Percentiles rank a stretch among this genome's conserved stretches.
Conservation (phyloP, 2,329 filamentous ascomycete genomes). For the Neonectria faginata region DNA sequence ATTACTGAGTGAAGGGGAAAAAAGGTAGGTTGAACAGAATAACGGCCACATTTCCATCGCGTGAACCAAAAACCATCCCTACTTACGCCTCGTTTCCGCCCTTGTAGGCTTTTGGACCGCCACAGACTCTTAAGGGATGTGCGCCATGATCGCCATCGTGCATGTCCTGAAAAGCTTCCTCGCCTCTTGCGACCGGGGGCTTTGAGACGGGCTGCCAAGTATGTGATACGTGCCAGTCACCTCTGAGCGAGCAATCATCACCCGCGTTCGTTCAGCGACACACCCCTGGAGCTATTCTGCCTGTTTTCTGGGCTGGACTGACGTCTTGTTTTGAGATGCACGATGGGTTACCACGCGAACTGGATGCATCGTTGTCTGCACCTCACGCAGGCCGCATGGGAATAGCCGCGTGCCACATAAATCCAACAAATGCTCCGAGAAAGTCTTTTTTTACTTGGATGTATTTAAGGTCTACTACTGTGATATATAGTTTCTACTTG, state of each 20-base stretch:
- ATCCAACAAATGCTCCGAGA: not conserved
- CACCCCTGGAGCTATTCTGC: slow-evolving; percentile 1
- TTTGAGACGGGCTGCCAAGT: slow-evolving; percentile 1
- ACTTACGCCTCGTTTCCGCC: not conserved
- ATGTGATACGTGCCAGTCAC: not conserved
- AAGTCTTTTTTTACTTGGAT: not conserved
- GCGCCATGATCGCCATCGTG: slow-evolving; percentile 10
- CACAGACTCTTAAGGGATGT: not conserved
- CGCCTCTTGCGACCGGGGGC: slow-evolving; percentile 8
- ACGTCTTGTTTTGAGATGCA: slow-evolving; percentile 12
- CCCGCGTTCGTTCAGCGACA: slow-evolving; percentile 1
- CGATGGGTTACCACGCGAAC: not conserved
- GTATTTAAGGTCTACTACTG: not conserved
- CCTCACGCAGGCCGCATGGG: not conserved
- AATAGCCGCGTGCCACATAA: not conserved
- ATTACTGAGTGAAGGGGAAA: not conserved
- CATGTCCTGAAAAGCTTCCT: not conserved
- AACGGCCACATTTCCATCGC: not conserved
- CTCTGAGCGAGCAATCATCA: not conserved
- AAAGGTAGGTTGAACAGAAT: not conserved
- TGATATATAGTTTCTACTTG: not conserved
- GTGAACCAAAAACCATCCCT: not conserved
- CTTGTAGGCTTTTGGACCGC: not conserved
- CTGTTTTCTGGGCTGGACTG: slow-evolving; percentile 8
- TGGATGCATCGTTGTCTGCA: not conserved